Evolutionary conservation across 345 rosid species (phyloP).

Genomic region (Salix dunnii): DNA sequence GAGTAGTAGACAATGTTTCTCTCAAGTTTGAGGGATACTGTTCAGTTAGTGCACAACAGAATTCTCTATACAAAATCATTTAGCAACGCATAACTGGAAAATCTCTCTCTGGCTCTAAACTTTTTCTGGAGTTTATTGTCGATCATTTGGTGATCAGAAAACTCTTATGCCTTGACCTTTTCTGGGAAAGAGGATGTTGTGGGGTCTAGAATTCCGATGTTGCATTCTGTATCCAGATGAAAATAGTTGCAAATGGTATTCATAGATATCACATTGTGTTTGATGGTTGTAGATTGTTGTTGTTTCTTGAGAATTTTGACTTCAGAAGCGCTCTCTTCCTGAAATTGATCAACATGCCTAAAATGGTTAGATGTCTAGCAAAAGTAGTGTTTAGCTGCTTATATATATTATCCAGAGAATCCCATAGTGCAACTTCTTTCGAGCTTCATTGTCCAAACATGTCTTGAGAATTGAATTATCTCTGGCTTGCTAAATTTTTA

Average conservation of each 20-base stretch:
- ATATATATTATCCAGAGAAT: background rate
- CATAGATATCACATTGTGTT: background rate
- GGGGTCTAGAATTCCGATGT: background rate
- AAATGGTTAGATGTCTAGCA: background rate
- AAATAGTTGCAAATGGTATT: background rate
- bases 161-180: no score
- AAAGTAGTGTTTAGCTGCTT: background rate
- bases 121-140: background rate
- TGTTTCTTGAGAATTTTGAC: no score
- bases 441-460: background rate
- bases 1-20: background rate
- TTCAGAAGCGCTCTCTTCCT: background rate
- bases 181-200: background rate
- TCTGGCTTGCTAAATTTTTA: no score
- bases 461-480: no score
- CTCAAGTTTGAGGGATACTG: background rate
- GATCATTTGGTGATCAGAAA: background rate
- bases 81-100: background rate
- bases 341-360: background rate
- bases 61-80: background rate
- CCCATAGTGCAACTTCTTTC: background rate
- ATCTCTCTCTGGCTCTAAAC: background rate
- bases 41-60: background rate
- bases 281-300: background rate
- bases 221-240: background rate